Conservation (phyloP, 768 basidiomycete genomes). For the Calocybe gangraenosa region DNA sequence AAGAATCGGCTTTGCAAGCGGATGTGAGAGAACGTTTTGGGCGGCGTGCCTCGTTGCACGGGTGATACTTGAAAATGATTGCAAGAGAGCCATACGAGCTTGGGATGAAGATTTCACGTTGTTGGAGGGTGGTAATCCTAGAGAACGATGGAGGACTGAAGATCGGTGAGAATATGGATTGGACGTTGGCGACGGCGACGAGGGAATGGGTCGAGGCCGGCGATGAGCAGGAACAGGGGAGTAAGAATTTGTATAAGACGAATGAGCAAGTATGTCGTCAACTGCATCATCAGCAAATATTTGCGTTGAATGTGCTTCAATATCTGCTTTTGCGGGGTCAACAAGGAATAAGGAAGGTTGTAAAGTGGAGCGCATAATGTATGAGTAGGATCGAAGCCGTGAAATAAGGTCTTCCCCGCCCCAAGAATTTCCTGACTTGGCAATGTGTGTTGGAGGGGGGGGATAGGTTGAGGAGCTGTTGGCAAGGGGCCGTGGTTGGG, state of each 20-base stretch:
- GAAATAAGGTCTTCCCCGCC: constrained; percentile 85
- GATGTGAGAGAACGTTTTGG: constrained; percentile 92
- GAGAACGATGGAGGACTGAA: constrained; percentile 78
- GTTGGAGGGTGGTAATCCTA: constrained; percentile 51
- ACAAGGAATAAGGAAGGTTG: constrained; percentile 86
- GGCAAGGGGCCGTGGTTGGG: constrained; percentile 31
- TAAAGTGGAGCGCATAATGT: constrained; percentile 80
- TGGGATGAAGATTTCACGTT: constrained; percentile 56
- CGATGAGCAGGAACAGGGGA: constrained; percentile 85
- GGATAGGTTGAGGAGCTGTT: constrained; percentile 55
- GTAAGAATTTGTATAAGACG: constrained; percentile 70
- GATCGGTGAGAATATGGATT: constrained; percentile 64
- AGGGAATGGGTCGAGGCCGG: constrained; percentile 61
- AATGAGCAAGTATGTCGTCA: constrained; percentile 80
- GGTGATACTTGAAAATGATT: constrained; percentile 92
- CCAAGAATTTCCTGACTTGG: constrained; percentile 57
- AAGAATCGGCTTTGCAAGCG: constrained; percentile 91
- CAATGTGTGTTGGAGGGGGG: constrained; percentile 46
- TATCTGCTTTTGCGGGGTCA: constrained; percentile 89
- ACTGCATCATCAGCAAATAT: constrained; percentile 84
- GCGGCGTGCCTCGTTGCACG: constrained; percentile 90
- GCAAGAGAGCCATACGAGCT: constrained; percentile 79
- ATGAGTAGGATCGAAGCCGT: constrained; percentile 71
- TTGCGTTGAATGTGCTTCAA: constrained; percentile 84
- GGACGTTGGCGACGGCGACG: constrained; percentile 26